Percentiles rank a stretch among this genome's conserved stretches.
Conservation (phyloP, 1,139 yeast species). For the Sugiyamaella xylanicola region DNA sequence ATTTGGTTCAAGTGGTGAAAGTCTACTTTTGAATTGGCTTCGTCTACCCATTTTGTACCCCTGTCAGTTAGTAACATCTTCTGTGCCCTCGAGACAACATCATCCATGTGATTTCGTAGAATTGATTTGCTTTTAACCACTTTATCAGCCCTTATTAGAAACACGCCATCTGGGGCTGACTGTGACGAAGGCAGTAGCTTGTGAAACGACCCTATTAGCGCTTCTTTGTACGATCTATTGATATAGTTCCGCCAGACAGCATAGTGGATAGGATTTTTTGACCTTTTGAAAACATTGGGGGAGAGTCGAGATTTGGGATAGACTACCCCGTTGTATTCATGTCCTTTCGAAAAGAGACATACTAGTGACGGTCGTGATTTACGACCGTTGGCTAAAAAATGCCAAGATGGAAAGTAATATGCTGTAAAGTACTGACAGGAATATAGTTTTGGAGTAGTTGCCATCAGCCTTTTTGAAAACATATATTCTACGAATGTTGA, state of each 20-base stretch:
- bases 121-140: conserved; percentile 44
- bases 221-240: conserved; percentile 47
- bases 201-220: conserved; percentile 40
- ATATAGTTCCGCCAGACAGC: conserved; percentile 46
- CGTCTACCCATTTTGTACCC: conserved; percentile 35
- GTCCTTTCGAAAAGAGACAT: conserved; percentile 32
- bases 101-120: conserved; percentile 38
- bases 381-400: conserved; percentile 50
- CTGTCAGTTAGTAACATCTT: conserved; percentile 42
- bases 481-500: conserved; percentile 29
- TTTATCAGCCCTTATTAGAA: conserved; percentile 44
- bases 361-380: conserved; percentile 54
- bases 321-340: conserved; percentile 35
- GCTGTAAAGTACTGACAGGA: conserved; percentile 27
- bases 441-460: conserved; percentile 26
- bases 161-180: conserved; percentile 49
- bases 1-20: conserved; percentile 30
- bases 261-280: conserved; percentile 46
- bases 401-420: conserved; percentile 50
- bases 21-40: conserved; percentile 37
- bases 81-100: conserved; percentile 42
- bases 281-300: conserved; percentile 24
- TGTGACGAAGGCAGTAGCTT: neutral
- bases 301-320: conserved; percentile 19
- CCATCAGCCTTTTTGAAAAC: conserved; percentile 25